phyloP scores from a whole-genome alignment of 1,139 yeast genomes.

The Debaryomycetaceae sp. region DNA sequence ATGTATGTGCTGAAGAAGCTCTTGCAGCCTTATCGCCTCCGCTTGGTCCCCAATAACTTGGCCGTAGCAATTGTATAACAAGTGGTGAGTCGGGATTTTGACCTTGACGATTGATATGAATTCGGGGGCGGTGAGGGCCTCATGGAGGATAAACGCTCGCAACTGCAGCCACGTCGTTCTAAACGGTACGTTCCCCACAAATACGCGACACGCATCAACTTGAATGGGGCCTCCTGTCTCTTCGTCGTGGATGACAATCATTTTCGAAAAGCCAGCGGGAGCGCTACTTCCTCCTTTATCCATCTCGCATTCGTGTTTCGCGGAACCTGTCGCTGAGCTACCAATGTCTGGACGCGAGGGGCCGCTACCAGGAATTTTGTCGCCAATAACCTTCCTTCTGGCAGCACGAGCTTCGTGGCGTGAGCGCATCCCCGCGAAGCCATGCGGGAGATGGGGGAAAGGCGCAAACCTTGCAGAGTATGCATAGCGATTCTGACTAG shows the following conservation, averaged over 20 bases:
- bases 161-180: conserved; percentile 45
- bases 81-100: conserved; percentile 40
- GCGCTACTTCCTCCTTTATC: too few species aligned
- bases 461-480: neutral
- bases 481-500: too few species aligned
- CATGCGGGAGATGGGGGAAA: too few species aligned
- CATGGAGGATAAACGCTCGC: conserved; percentile 31
- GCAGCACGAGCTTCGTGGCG: too few species aligned
- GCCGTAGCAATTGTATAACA: neutral
- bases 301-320: too few species aligned
- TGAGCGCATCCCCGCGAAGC: too few species aligned
- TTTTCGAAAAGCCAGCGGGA: too few species aligned
- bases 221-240: conserved; percentile 11
- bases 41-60: neutral
- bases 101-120: conserved; percentile 29
- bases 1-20: too few species aligned
- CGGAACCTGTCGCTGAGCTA: too few species aligned
- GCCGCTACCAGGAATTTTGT: too few species aligned
- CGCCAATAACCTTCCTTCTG: too few species aligned
- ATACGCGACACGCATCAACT: conserved; percentile 31
- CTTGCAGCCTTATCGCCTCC: neutral
- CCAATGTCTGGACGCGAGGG: too few species aligned
- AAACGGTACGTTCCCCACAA: conserved; percentile 51
- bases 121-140: conserved; percentile 21
- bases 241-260: neutral